Percentiles rank a stretch among this genome's conserved stretches.
Evolutionary conservation across 2,329 filamentous ascomycete species (phyloP).

Genomic region (Hirsutella thompsonii): DNA sequence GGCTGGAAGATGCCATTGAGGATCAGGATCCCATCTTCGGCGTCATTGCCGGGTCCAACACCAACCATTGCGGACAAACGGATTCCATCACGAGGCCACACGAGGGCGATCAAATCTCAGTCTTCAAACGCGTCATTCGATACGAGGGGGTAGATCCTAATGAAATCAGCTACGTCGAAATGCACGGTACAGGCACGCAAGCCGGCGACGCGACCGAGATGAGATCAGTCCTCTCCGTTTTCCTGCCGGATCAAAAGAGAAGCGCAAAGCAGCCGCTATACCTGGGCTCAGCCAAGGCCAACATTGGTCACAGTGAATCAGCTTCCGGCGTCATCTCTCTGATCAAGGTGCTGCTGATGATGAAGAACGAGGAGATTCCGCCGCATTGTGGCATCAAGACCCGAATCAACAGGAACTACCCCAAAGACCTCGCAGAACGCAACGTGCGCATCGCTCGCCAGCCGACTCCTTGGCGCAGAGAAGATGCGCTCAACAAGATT

Average conservation of each 20-base stretch:
- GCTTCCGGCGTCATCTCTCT: constrained; percentile 54
- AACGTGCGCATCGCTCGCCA: constrained; percentile 47
- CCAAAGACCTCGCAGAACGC: constrained; percentile 40
- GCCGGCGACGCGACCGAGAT: constrained; percentile 78
- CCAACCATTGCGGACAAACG: constrained; percentile 45
- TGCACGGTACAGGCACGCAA: constrained; percentile 86
- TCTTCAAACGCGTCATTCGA: constrained; percentile 51
- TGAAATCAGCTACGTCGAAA: constrained; percentile 74
- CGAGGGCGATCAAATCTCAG: constrained; percentile 57
- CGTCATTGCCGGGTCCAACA: constrained; percentile 60
- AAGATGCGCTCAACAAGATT: constrained; percentile 22
- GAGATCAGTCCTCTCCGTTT: constrained; percentile 54
- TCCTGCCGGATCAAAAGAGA: constrained; percentile 31
- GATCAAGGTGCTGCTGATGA: constrained; percentile 42
- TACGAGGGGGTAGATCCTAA: constrained; percentile 52
- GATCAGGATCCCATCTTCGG: constrained; percentile 70
- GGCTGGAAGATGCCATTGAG: constrained; percentile 62
- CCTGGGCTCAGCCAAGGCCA: constrained; percentile 52
- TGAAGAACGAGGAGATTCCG: constrained; percentile 45
- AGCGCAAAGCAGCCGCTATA: constrained; percentile 37
- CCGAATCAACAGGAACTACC: constrained; percentile 47
- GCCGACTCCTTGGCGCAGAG: constrained; percentile 34
- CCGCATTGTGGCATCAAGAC: constrained; percentile 57
- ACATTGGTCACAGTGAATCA: constrained; percentile 52
- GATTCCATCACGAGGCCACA: constrained; percentile 79